Evolutionary conservation across 371 early-diverging fungal genomes (phyloP).

Genomic region (Syncephalis fuscata): DNA sequence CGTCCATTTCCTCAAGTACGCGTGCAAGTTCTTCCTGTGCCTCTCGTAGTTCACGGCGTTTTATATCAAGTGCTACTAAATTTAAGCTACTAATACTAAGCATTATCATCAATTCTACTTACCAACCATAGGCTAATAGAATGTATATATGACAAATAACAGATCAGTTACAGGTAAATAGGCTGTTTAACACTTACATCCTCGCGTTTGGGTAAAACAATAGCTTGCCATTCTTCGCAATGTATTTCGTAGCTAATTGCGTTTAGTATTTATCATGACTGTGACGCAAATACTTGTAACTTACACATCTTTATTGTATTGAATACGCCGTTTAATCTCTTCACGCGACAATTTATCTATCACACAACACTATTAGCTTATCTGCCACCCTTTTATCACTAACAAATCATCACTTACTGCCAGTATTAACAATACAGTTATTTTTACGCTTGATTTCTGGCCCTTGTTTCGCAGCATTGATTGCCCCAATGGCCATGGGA

Average conservation of each 20-base stretch:
- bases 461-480: slow-evolving; percentile 65
- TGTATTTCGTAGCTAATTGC: slow-evolving; percentile 41
- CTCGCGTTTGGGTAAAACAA: slow-evolving; percentile 44
- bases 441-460: slow-evolving; percentile 73
- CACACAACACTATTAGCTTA: background rate
- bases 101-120: no score
- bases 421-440: slow-evolving; percentile 77
- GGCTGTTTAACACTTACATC: slow-evolving; percentile 35
- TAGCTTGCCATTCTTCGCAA: slow-evolving; percentile 40
- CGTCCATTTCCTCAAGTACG: no score
- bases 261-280: background rate
- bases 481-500: slow-evolving; percentile 59
- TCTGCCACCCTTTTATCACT: background rate
- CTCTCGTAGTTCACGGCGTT: no score
- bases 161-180: no score
- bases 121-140: no score
- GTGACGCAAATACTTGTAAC: slow-evolving; percentile 1
- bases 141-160: no score
- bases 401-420: slow-evolving; percentile 36
- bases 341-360: slow-evolving; percentile 54
- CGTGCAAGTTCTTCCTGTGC: no score
- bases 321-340: slow-evolving; percentile 41
- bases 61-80: no score
- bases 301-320: slow-evolving; percentile 55
- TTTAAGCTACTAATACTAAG: no score